Evolutionary conservation across 768 basidiomycete species (phyloP), one percentile per base, ranked within the genome.

Genomic region (Phanerochaete sordida): DNA sequence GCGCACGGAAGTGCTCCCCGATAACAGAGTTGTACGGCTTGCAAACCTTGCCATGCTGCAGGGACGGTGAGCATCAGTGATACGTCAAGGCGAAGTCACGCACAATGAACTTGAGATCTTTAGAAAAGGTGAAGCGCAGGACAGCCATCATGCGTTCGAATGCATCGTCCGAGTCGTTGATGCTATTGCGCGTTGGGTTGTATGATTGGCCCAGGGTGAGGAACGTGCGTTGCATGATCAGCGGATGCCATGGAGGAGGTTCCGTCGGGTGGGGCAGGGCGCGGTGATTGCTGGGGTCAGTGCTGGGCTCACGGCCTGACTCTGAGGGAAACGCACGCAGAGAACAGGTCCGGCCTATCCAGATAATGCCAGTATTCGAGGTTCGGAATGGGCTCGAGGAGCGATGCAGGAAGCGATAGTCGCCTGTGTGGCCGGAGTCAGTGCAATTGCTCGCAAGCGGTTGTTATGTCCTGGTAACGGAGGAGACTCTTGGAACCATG

Each of bases 301-400:
- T 33, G 15, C 9, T 30, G 50, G 39, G 39, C 39, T 43, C 39
- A 4, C 39, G 4, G 39, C 11, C 39, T 43, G 39, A 43, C 8
- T 43, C 5, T 43, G 11, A 12, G 19, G 39, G 8, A 35, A 23
- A 84, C 88, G 77, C 71, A 97, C 95, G 93, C 86, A 68, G 88
- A 89, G 69, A 98, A 94, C 47, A 93, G 76, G 73, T 97, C 95
- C 7, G 95, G 91, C 65, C 93, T 81, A 73, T 96, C 94, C 49
- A 93, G 79, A 66, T 94, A 95, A 65, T 93, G 88, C 92, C 92
- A 97, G 76, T 95, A 98, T 75, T 98, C 95, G 53, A 98, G 82
- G 75, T 98, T 98, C 4, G 95, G 95, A 65, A 95, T 82, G 3
- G 95, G 95, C 71, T 97, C 95, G 45, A 98, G 82, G 50, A 98